These are phyloP conservation scores for Juncus effusus DNA, from an alignment of 176 grass and related monocot species.

Conservation along the genomic window DNA sequence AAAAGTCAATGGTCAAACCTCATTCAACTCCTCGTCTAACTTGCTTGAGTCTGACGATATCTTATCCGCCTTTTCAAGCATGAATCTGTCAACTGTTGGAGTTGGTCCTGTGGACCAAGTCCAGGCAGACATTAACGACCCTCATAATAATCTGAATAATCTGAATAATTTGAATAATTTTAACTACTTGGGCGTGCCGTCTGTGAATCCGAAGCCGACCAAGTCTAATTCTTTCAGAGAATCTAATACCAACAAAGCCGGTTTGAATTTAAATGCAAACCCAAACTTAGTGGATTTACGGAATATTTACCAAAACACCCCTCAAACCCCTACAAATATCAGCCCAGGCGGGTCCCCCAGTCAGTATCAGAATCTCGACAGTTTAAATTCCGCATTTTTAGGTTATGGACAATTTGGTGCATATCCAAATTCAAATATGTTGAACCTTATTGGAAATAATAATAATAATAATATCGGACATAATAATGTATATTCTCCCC, in stretches of 20 bases:
- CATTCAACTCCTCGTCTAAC: conserved; percentile 59
- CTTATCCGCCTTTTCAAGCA: conserved; percentile 69
- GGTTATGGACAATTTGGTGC: conserved; percentile 56
- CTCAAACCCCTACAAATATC: conserved; percentile 48
- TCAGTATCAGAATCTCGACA: conserved; percentile 64
- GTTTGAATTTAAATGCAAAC: neutral
- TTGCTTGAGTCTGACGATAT: conserved; percentile 67
- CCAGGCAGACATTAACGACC: conserved; percentile 50
- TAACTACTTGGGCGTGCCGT: conserved; percentile 47
- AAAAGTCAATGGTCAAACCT: conserved; percentile 34
- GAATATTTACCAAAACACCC: conserved; percentile 64
- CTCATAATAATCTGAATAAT: conserved; percentile 34
- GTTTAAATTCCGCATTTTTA: conserved; percentile 47
- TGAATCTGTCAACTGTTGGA: conserved; percentile 58
- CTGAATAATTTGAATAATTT: conserved; percentile 31
- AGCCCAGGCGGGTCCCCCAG: conserved; percentile 63
- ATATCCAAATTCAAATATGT: conserved; percentile 50
- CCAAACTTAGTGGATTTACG: conserved; percentile 38
- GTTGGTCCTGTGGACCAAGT: conserved; percentile 32
- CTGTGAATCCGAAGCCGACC: conserved; percentile 31
- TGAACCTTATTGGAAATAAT: conserved; percentile 43
- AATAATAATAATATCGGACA: conserved; percentile 40
- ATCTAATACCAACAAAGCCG: conserved; percentile 26
- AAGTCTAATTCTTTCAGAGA: conserved; percentile 57
- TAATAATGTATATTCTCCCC: conserved; percentile 48